A percentile compares a stretch with the other conserved stretches of the same genome.
Conservation (phyloP, 805 yeast genomes). For the Candida ortonii region DNA sequence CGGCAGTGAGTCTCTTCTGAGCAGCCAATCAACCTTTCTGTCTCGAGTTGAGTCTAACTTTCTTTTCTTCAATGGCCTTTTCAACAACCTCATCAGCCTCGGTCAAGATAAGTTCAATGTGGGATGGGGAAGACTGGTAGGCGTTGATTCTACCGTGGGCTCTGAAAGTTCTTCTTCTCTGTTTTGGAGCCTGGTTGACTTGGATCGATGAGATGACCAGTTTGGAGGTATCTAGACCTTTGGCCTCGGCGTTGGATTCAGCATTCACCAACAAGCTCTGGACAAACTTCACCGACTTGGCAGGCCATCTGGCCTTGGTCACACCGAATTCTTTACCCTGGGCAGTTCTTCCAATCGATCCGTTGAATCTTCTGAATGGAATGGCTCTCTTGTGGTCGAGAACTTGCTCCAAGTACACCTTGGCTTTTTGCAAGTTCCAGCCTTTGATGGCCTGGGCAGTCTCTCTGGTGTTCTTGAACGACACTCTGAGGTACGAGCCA, state of each 20-base stretch:
- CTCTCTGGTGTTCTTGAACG: conserved; percentile 99
- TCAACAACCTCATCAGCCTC: conserved; percentile 93
- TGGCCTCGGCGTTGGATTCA: conserved; percentile 97
- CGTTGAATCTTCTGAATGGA: conserved; percentile 98
- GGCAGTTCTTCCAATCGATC: conserved; percentile 97
- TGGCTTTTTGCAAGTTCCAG: conserved; percentile 96
- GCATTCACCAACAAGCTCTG: conserved; percentile 96
- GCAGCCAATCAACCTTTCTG: conserved; percentile 89
- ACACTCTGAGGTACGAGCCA: conserved; percentile 98
- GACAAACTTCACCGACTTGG: conserved; percentile 93
- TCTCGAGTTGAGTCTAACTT: conserved; percentile 78
- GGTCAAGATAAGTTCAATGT: conserved; percentile 94
- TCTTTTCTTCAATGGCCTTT: conserved; percentile 62
- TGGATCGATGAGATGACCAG: conserved; percentile 97
- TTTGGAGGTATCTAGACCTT: conserved; percentile 95
- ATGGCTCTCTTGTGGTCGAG: conserved; percentile 98
- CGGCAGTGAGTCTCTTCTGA: conserved; percentile 83
- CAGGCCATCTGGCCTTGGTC: conserved; percentile 99
- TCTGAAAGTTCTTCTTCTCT: conserved; percentile 99
- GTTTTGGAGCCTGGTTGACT: conserved; percentile 99
- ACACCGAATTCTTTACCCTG: conserved; percentile 99
- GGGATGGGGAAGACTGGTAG: conserved; percentile 98
- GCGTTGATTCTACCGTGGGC: conserved; percentile 99
- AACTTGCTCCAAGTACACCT: conserved; percentile 92
- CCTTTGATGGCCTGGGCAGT: conserved; percentile 98